Percentiles rank a stretch among this genome's conserved stretches.
Evolutionary conservation across 169 alveolate species (phyloP).

Genomic region (Perkinsus marinus): DNA sequence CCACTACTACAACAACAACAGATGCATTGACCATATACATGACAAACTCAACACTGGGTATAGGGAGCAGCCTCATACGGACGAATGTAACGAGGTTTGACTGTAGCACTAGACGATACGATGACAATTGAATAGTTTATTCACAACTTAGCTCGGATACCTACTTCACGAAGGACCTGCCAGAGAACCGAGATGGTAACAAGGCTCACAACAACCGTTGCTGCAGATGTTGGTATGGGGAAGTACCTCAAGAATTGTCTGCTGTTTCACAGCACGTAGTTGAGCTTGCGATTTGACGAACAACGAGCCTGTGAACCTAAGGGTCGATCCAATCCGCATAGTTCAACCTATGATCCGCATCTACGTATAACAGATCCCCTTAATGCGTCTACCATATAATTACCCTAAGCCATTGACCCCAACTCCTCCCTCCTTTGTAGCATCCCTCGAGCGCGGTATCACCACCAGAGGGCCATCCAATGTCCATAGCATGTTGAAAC

Average conservation of each 20-base stretch:
- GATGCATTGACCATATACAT: not conserved
- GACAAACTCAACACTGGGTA: not conserved
- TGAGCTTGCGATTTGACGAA: not conserved
- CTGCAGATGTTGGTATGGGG: not conserved
- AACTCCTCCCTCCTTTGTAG: not conserved
- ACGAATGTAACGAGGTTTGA: not conserved
- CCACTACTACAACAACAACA: not conserved
- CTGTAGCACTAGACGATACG: not conserved
- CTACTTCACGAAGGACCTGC: not conserved
- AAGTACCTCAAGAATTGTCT: not conserved
- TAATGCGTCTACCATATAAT: not conserved
- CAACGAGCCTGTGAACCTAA: not conserved
- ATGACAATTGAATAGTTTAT: not conserved
- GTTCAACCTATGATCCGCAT: too few species aligned
- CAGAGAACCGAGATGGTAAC: too few species aligned
- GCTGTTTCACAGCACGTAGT: not conserved
- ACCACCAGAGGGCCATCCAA: not conserved
- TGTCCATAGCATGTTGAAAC: not conserved
- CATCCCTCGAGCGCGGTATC: not conserved
- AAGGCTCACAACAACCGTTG: too few species aligned
- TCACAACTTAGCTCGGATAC: not conserved
- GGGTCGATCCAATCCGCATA: too few species aligned
- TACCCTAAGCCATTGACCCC: not conserved
- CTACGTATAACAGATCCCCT: too few species aligned
- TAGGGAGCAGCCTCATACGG: not conserved